These are phyloP conservation scores for Elaeagnus macrophylla DNA, from an alignment of 306 rosid species.

Conservation along the genomic window DNA sequence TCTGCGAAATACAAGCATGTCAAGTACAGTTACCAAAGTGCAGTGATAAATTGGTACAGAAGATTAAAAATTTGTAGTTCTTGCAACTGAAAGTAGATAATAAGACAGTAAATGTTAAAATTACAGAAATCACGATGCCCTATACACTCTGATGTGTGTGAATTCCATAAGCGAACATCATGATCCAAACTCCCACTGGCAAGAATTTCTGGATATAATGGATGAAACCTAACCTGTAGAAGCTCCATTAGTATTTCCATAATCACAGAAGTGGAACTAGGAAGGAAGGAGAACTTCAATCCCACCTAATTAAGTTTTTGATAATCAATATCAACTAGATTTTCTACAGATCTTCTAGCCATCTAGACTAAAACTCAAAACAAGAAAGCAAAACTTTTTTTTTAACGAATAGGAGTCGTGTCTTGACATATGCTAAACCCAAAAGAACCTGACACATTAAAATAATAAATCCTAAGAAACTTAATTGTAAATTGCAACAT, in stretches of 20 bases:
- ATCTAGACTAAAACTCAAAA: too few relatives aligned
- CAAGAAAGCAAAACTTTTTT: too few relatives aligned
- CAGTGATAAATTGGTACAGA: background rate
- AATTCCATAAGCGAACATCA: constrained; percentile 91
- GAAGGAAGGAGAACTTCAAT: too few relatives aligned
- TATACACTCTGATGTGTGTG: constrained; percentile 73
- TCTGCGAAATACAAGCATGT: constrained; percentile 32
- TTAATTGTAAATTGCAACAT: too few relatives aligned
- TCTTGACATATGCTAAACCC: too few relatives aligned
- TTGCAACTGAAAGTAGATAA: background rate
- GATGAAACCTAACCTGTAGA: constrained; percentile 95
- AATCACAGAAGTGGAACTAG: too few relatives aligned
- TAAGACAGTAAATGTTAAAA: constrained; percentile 8
- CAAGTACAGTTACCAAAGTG: background rate
- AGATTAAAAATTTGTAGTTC: constrained; percentile 1
- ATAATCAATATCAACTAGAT: too few relatives aligned
- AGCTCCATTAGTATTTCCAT: constrained; percentile 7
- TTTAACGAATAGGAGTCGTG: too few relatives aligned
- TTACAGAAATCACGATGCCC: constrained; percentile 79
- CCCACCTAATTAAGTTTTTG: too few relatives aligned
- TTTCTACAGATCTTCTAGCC: too few relatives aligned
- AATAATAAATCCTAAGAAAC: too few relatives aligned
- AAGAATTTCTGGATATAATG: constrained; percentile 66
- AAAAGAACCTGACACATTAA: too few relatives aligned
- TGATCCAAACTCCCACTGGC: constrained; percentile 99